Conservation (phyloP, 1,284 basidiomycete species). For the Athelia psychrophila region DNA sequence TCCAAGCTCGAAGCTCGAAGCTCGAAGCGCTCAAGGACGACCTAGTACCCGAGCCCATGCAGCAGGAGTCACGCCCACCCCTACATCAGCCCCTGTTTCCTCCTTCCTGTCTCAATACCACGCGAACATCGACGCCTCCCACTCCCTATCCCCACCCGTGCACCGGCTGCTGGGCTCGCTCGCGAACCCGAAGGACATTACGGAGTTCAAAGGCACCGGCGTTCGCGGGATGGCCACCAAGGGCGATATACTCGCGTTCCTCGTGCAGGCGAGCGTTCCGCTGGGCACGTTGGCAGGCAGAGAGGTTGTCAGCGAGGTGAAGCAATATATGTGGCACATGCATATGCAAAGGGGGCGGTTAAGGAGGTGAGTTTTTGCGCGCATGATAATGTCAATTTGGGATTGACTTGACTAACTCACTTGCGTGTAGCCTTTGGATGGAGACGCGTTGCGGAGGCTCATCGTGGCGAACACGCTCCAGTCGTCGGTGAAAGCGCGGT, state of each 20-base stretch:
- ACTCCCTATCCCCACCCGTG: conserved; percentile 77
- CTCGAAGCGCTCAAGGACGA: conserved; percentile 65
- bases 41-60: conserved; percentile 25
- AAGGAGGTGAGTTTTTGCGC: conserved; percentile 28
- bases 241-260: conserved; percentile 80
- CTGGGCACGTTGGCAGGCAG: conserved; percentile 66
- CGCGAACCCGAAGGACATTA: conserved; percentile 50
- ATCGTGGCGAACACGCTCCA: conserved; percentile 71
- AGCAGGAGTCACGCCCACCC: conserved; percentile 21
- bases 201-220: conserved; percentile 74
- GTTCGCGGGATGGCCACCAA: conserved; percentile 88
- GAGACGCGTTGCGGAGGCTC: conserved; percentile 62
- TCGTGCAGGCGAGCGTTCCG: conserved; percentile 80
- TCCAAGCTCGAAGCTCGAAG: no score
- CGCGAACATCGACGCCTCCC: conserved; percentile 46
- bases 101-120: conserved; percentile 31
- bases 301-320: conserved; percentile 23
- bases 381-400: conserved; percentile 14
- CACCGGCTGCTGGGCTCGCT: conserved; percentile 50
- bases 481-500: conserved; percentile 52
- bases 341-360: conserved; percentile 27
- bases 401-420: conserved; percentile 5
- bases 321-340: not conserved
- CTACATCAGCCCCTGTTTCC: conserved; percentile 19
- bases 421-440: conserved; percentile 66